Base-by-base conservation (phyloP, 2,329 filamentous ascomycete genomes). In the Chaetomiaceae sp. region DNA sequence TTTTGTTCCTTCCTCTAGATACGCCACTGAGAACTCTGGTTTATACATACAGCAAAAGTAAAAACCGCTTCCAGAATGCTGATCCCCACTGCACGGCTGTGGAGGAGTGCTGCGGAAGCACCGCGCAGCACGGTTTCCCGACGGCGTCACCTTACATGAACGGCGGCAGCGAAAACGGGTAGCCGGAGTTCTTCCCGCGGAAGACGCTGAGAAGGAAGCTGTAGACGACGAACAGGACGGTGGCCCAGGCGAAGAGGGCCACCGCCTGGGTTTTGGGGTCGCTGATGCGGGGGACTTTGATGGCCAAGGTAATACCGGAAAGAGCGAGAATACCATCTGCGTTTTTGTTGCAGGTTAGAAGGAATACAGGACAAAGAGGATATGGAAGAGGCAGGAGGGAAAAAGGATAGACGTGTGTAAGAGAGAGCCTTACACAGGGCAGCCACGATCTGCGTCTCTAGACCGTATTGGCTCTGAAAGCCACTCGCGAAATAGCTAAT, bases 391-490 rank as follows among this genome's bases (percentile, higher is more conserved):
- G 18, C 3, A 30, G 12, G 14, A 15, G 32, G 14, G 29, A 37
- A 30, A 26, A 29, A 22, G 20, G 26, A 42, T 38, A 47, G 34
- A 42, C 22, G 30, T 10, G 24, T 24, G 17, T 22, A 9, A 32
- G 35, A 32, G 39, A 22, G 46, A 29, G 29, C 48, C 57, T 74
- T 81, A 96, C 91, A 97, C 53, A 97, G 83, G 26, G 86, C 88
- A 50, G 90, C 93, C 43, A 98, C 71, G 54, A 98, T 91, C 68
- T 98, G 93, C 2, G 91, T 95, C 70, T 98, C 93, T 58, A 98
- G 73, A 12, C 93, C 93, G 60, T 84, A 89, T 64, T 98, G 93
- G 64, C 82, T 95, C 66, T 91, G 88, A 68, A 98, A 98, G 1
- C 93, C 91, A 32, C 77, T 76, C 4, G 91, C 88, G 66, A 98